Conservation (phyloP, 306 rosid genomes). For the Cucurbita pepo region DNA sequence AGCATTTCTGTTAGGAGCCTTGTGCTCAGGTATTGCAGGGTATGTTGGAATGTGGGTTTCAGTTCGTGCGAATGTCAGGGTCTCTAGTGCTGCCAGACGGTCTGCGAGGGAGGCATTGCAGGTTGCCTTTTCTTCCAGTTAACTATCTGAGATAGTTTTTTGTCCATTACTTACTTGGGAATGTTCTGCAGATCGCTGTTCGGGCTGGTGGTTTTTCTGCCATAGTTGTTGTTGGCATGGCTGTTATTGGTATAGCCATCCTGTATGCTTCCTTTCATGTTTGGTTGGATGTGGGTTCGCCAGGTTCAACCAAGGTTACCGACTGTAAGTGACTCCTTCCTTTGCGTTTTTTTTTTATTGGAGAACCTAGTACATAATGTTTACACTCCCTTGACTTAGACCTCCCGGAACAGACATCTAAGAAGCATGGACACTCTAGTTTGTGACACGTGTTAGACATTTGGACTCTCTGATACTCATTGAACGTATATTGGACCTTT, state of each 20-base stretch:
- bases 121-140: slow-evolving; percentile 34
- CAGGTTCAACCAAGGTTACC: slow-evolving; percentile 88
- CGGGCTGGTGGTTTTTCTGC: slow-evolving; percentile 99
- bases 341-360: slow-evolving; percentile 11
- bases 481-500: too few relatives aligned
- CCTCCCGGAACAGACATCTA: background rate
- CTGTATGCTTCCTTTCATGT: slow-evolving; percentile 88
- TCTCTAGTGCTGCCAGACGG: slow-evolving; percentile 96
- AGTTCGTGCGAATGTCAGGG: slow-evolving; percentile 98
- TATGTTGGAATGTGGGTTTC: slow-evolving; percentile 99
- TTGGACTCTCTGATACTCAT: too few relatives aligned
- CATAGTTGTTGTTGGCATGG: slow-evolving; percentile 92
- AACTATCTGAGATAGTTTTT: slow-evolving; percentile 10
- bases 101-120: slow-evolving; percentile 98
- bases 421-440: too few relatives aligned
- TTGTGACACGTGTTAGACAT: too few relatives aligned
- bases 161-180: slow-evolving; percentile 17
- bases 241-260: slow-evolving; percentile 84
- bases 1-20: slow-evolving; percentile 87
- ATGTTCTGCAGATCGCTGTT: slow-evolving; percentile 71
- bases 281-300: slow-evolving; percentile 81
- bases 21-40: slow-evolving; percentile 94
- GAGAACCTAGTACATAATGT: background rate
- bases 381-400: background rate
- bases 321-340: slow-evolving; percentile 63